Evolutionary conservation across 163 green algal genomes (phyloP), one percentile per base, ranked within the genome.

Genomic region (Chlorella variabilis): DNA sequence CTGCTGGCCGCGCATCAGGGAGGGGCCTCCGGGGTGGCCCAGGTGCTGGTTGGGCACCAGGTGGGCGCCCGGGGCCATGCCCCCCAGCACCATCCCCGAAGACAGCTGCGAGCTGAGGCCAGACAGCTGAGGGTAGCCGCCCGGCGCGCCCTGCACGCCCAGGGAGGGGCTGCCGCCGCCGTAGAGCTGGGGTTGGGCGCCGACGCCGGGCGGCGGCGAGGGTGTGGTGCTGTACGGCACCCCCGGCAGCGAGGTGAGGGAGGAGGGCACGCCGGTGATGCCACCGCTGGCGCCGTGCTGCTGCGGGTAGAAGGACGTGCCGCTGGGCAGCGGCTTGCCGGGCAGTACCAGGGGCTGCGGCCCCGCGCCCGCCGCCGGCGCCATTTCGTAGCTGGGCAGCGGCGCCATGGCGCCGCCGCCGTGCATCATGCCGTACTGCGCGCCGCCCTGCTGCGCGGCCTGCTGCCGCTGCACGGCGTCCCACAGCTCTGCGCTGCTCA

Each of bases 391-490:
- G 38, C 65, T 51, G 27, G 38, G 65, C 23, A 73, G 69, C 29
- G 42, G n/a, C 69, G 45, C 36, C 69, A 73, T 56, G 65, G 29
- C 25, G 65, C 3, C 8, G 21, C 65, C 65, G 65, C 65, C 1
- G 21, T 63, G 85, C 87, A 71, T 18, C 54, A 63, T 76, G 38
- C 58, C 33, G 66, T 83, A 39, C 49, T 75, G 34, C 29, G 21
- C 20, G 42, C 25, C 38, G 41, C 29, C 45, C 59, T 67, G 68
- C 66, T 13, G 29, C 48, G 48, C 48, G 25, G 70, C 70, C 36
- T 80, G 73, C 54, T 80, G 73, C 54, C 27, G 73, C 56, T 80
- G 73, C 38, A 70, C 21, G 27, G 38, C 73, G 4, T 58, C 59
- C 73, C 73, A 80, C 13, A 80, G 73, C 38, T 80, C 73, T 27